Percentiles rank a stretch among this genome's conserved stretches.
These are phyloP conservation scores for Fraxinus velutina DNA, from an alignment of 305 asterid genomes.

Conservation along the genomic window DNA sequence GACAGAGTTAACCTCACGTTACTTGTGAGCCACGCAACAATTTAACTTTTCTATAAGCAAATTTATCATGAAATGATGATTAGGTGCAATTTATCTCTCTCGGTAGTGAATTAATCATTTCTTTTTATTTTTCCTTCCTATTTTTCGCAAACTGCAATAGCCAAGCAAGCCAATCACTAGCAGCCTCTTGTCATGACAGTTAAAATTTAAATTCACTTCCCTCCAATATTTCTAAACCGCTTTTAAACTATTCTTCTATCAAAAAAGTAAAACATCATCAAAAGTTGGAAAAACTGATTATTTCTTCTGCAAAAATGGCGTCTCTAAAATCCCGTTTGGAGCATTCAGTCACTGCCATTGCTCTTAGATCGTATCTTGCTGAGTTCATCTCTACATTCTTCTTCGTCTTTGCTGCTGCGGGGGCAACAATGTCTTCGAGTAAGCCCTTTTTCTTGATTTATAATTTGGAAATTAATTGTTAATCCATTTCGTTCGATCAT, in stretches of 20 bases:
- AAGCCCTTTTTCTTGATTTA: neutral
- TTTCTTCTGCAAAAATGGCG: slow-evolving; percentile 28
- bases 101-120: neutral
- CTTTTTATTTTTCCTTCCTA: neutral
- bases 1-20: neutral
- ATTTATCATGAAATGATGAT: neutral
- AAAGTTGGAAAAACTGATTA: neutral
- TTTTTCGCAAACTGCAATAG: neutral
- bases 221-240: neutral
- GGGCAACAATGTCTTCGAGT: slow-evolving; percentile 38
- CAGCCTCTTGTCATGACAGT: neutral
- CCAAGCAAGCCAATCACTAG: neutral
- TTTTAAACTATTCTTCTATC: neutral
- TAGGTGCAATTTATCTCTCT: neutral
- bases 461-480: neutral
- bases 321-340: slow-evolving; percentile 31
- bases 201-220: neutral
- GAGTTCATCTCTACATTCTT: slow-evolving; percentile 46
- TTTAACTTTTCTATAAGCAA: neutral
- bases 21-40: neutral
- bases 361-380: slow-evolving; percentile 40
- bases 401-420: slow-evolving; percentile 39
- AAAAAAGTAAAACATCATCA: neutral
- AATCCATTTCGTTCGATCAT: neutral
- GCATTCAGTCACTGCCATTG: slow-evolving; percentile 33